Percentiles rank a stretch among this genome's conserved stretches.
Conservation (phyloP, 2,329 filamentous ascomycete species). For the Colletotrichum spaethianum region DNA sequence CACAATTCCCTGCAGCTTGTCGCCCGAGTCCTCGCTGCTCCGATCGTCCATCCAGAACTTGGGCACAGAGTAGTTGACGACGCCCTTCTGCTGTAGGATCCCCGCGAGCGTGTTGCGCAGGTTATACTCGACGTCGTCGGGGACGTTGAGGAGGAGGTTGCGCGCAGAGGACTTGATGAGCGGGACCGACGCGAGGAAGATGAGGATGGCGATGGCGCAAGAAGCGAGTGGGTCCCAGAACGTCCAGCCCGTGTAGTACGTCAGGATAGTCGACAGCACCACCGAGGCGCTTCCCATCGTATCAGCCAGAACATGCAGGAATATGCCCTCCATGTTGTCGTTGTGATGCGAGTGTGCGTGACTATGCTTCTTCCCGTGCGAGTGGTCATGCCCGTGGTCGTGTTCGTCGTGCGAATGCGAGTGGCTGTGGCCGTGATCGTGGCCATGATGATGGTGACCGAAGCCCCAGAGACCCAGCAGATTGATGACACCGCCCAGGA, state of each 20-base stretch:
- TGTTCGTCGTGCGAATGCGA: slow-evolving; percentile 54
- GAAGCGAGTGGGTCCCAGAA: slow-evolving; percentile 97
- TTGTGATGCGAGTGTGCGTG: slow-evolving; percentile 73
- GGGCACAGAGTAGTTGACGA: slow-evolving; percentile 87
- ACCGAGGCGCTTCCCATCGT: slow-evolving; percentile 95
- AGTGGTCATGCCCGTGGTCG: slow-evolving; percentile 58
- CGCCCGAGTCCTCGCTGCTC: slow-evolving; percentile 52
- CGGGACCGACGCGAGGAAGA: slow-evolving; percentile 92
- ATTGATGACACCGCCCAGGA: slow-evolving; percentile 89
- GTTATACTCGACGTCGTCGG: slow-evolving; percentile 88
- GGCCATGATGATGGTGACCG: slow-evolving; percentile 74
- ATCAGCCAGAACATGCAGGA: slow-evolving; percentile 94
- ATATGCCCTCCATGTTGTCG: slow-evolving; percentile 98
- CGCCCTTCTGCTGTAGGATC: slow-evolving; percentile 84
- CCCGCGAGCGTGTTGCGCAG: slow-evolving; percentile 89
- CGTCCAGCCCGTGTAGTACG: slow-evolving; percentile 89
- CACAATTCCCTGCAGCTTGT: slow-evolving; percentile 83
- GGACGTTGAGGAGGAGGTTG: slow-evolving; percentile 86
- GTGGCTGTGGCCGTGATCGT: slow-evolving; percentile 59
- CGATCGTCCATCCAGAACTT: slow-evolving; percentile 92
- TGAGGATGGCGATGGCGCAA: slow-evolving; percentile 92
- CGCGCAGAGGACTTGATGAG: slow-evolving; percentile 88
- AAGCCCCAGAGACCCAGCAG: slow-evolving; percentile 93
- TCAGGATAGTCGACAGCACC: slow-evolving; percentile 90
- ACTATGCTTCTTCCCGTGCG: slow-evolving; percentile 57